Evolutionary conservation across 1,284 basidiomycete species (phyloP), one percentile per base, ranked within the genome.

Genomic region (Trametes hirsuta): DNA sequence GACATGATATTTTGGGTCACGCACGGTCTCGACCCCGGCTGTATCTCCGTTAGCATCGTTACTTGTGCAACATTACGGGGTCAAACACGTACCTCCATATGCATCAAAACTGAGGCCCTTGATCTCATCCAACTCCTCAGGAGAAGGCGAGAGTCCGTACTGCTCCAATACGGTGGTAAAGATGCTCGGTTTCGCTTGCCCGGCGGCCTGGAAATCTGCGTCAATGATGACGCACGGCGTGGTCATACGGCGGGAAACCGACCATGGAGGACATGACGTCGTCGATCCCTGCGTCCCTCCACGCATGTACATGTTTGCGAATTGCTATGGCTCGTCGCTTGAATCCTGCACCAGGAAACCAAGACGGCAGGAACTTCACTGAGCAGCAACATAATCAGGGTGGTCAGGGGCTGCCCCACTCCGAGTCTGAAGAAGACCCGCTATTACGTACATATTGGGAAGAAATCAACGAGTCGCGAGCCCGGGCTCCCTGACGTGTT

Each of bases 11-110:
- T 30, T 30, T 8, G 30, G 8, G 8, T 8, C 4, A 51, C 55
- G 15, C 8, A 71, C 68, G 24, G 71, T 70, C 24, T 72, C 71
- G 6, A 63, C 62, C 15, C 66, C 71, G 36, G 66, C 71, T 71
- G 39, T 30, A 30, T 22, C 4, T 46, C 21, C 44, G 18, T 6
- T 14, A 37, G 35, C 30, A 30, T 30, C 5, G 30, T 10, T 18
- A 18, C 18, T 10, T 21, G 22, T 24, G 2, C 6, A 10, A 18
- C 4, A 8, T 34, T 53, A 55, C 0, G 24, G 9, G 42, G 15
- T 6, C 11, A 30, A 8, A 30, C 4, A 30, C 58, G 44, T 30
- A 71, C 69, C 70, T 45, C 58, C 66, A 47, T 68, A 71, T 1
- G 68, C 55, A 8, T 58, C 49, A 30, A 58, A 54, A 8, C 65